Conservation (phyloP, 768 basidiomycete genomes). For the Tulasnella sp. region DNA sequence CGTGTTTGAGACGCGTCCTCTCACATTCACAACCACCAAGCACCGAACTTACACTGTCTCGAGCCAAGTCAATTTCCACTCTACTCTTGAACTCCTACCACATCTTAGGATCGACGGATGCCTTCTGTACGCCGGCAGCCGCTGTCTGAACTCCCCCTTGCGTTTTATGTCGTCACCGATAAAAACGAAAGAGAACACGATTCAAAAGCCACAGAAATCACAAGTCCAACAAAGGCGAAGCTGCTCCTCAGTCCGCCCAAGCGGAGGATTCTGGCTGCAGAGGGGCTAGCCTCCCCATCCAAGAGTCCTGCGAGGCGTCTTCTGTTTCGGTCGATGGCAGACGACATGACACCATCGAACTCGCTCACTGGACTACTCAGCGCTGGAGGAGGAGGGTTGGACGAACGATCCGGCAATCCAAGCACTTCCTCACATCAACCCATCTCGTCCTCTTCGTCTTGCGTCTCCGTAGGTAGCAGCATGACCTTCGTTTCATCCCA, state of each 20-base stretch:
- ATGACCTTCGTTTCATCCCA: background rate
- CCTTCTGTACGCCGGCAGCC: constrained; percentile 7
- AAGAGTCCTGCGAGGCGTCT: constrained; percentile 13
- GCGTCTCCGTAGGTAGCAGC: background rate
- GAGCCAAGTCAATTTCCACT: background rate
- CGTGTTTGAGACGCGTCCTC: background rate
- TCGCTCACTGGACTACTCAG: background rate
- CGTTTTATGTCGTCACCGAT: background rate
- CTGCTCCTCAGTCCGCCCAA: constrained; percentile 13
- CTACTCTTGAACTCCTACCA: background rate
- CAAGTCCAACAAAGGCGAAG: background rate
- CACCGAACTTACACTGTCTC: background rate
- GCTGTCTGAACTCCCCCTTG: constrained; percentile 9
- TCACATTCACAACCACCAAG: background rate
- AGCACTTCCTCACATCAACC: no score
- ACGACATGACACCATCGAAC: no score
- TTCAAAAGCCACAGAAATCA: background rate
- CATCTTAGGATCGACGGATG: background rate
- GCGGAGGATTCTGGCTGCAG: constrained; percentile 6
- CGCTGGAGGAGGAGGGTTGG: background rate
- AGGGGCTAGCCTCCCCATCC: constrained; percentile 7
- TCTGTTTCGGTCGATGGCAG: background rate
- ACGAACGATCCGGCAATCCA: no score
- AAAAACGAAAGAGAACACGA: background rate
- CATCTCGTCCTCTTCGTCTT: background rate